Conservation (phyloP, 169 alveolate species). For the Plasmodium falciparum region DNA sequence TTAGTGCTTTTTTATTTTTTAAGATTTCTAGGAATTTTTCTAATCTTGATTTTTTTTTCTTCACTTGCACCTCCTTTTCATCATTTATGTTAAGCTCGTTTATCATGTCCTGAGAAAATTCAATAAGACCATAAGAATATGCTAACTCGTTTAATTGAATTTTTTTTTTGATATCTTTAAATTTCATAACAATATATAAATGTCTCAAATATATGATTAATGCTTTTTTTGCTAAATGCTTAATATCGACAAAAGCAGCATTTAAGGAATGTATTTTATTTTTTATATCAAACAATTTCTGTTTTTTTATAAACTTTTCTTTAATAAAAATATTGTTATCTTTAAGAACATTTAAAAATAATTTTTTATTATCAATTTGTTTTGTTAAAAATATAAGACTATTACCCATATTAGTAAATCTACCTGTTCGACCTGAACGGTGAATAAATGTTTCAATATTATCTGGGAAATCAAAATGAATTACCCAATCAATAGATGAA, state of each 20-base stretch:
- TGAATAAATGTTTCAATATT: conserved; percentile 97
- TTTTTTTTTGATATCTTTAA: conserved; percentile 35
- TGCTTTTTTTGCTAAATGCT: conserved; percentile 66
- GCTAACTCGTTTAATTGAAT: conserved; percentile 51
- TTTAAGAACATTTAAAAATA: conserved; percentile 49
- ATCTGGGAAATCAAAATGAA: conserved; percentile 99
- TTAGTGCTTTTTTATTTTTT: conserved; percentile 21
- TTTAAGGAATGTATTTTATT: conserved; percentile 70
- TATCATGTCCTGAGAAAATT: conserved; percentile 34
- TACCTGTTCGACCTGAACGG: conserved; percentile 99
- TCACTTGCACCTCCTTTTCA: conserved; percentile 18
- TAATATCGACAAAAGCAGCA: conserved; percentile 74
- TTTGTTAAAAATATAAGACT: conserved; percentile 81
- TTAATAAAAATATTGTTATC: conserved; percentile 60
- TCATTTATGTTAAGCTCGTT: conserved; percentile 27
- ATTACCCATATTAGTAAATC: conserved; percentile 93
- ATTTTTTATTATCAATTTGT: conserved; percentile 56
- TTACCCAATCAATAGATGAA: conserved; percentile 97
- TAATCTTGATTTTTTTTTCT: conserved; percentile 48
- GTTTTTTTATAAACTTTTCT: conserved; percentile 68
- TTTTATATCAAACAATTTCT: conserved; percentile 51
- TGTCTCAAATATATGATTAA: conserved; percentile 58
- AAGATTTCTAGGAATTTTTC: conserved; percentile 65
- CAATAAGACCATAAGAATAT: conserved; percentile 56
- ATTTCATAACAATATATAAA: conserved; percentile 74